Evolutionary conservation across 1,284 basidiomycete genomes (phyloP).

Genomic region (Paramarasmius palmivorus): DNA sequence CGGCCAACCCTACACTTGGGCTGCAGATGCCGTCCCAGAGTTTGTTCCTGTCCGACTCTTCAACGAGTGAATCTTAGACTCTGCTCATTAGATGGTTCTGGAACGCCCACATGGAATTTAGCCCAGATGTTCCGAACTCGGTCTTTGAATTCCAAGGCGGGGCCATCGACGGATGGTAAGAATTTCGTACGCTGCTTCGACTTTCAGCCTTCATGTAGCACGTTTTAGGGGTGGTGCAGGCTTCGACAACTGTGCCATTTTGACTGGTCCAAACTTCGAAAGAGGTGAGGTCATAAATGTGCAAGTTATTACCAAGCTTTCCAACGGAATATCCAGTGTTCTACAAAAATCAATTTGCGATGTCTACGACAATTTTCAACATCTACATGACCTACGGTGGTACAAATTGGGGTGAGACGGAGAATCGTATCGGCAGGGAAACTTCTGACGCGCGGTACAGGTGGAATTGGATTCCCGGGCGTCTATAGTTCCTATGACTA

Average conservation of each 20-base stretch:
- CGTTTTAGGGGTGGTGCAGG: conserved; percentile 37
- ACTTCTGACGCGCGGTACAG: conserved; percentile 12
- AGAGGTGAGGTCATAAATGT: conserved; percentile 28
- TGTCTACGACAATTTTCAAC: conserved; percentile 46
- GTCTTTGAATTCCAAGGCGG: conserved; percentile 54
- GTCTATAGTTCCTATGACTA: conserved; percentile 53
- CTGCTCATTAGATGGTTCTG: conserved; percentile 31
- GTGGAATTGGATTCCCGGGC: conserved; percentile 43
- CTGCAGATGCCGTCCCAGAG: conserved; percentile 42
- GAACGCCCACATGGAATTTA: conserved; percentile 36
- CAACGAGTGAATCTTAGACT: background rate
- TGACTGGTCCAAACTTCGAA: conserved; percentile 43
- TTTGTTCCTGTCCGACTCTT: conserved; percentile 14
- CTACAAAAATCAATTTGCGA: conserved; percentile 49
- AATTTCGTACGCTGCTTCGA: background rate
- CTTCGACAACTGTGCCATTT: conserved; percentile 34
- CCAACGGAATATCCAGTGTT: conserved; percentile 34
- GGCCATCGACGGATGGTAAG: conserved; percentile 51
- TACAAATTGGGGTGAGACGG: conserved; percentile 45
- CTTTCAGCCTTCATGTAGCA: background rate
- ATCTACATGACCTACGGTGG: conserved; percentile 54
- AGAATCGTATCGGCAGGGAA: background rate
- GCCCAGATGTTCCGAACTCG: conserved; percentile 40
- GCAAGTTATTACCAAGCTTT: background rate
- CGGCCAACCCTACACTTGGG: conserved; percentile 48